Conservation (phyloP, 345 rosid genomes). For the Brassica napus region Da-Ae NC_063448.1:10284501-10285000, state of each 20-base stretch:
- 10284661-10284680: conserved; percentile 7
- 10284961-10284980: neutral
- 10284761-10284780: conserved; percentile 30
- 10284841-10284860: neutral
- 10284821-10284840: neutral
- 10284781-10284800: conserved; percentile 21
- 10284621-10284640: neutral
- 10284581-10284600: conserved; percentile 37
- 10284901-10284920: neutral
- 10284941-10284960: too few species aligned
- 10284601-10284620: conserved; percentile 7
- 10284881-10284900: neutral
- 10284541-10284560: neutral
- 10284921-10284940: neutral
- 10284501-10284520: conserved; percentile 47
- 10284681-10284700: neutral
- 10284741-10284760: conserved; percentile 19
- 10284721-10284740: neutral
- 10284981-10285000: neutral
- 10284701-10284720: neutral
- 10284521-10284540: neutral
- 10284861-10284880: neutral
- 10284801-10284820: neutral
- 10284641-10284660: conserved; percentile 15
- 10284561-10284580: conserved; percentile 12